Evolutionary conservation across 2,329 filamentous ascomycete genomes (phyloP), one percentile per base, ranked within the genome.

Genomic region (Trichocomaceae sp.): DNA sequence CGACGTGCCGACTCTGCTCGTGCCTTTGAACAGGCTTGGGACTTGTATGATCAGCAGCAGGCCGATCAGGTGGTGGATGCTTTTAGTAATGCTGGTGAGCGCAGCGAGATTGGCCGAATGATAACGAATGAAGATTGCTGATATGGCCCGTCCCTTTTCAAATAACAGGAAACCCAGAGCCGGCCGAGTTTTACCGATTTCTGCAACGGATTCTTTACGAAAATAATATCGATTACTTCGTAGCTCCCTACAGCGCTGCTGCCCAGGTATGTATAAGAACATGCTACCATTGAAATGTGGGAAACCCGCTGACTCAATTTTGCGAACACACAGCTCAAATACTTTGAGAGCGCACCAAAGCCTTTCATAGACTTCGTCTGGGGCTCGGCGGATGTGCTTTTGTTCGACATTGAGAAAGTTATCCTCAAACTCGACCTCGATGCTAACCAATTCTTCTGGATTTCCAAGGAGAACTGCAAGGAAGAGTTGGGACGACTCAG

Each of bases 211-310:
- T 92, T 54, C 78, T 97, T 50, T 78, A 81, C 63, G 77, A 84
- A 60, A 81, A 85, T 59, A 79, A 79, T 1, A 75, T 95, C 55
- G 81, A 88, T 58, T 95, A 90, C 66, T 77, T 89, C 47, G 87
- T 95, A 45, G 86, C 92, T 12, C 92, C 92, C 1, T 95, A 90
- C 75, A 90, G 87, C 69, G 90, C 91, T 37, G 86, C 87, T 64
- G 88, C 89, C 56, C 90, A 95, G 83, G 88, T 92, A 72, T 67
- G 29, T 42, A 42, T 12, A 19, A n/a, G n/a, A n/a, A 9, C n/a
- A 26, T 15, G 8, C 44, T 39, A 26, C 44, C 41, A 3, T 23
- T n/a, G 10, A 55, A 49, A 13, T 57, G 2, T 8, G 15, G 37
- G 35, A 55, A 31, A n/a, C 48, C 37, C n/a, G 50, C 57, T 57